phyloP scores from a whole-genome alignment of 208 protist genomes.

The Wallacemonas collosoma region DNA sequence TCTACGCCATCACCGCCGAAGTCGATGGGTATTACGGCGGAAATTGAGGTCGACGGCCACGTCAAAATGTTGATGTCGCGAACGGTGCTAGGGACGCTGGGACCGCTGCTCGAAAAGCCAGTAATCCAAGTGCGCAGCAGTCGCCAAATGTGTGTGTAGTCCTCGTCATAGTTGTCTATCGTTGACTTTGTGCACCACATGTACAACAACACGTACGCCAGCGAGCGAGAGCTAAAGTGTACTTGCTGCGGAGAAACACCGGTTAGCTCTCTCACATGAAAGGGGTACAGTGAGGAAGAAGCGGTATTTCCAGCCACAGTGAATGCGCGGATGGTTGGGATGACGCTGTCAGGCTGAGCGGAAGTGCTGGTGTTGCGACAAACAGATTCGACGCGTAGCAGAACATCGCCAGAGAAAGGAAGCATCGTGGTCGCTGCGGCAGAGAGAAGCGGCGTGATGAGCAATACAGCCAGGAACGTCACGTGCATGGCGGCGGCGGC shows the following conservation, averaged over 20 bases:
- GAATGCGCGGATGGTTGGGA: slow-evolving; percentile 1
- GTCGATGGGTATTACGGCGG: slow-evolving; percentile 12
- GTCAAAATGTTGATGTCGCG: slow-evolving; percentile 20
- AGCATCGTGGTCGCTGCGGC: slow-evolving; percentile 13
- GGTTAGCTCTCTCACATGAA: slow-evolving; percentile 22
- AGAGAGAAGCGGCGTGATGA: background rate
- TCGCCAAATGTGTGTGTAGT: slow-evolving; percentile 12
- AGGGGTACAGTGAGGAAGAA: slow-evolving; percentile 10
- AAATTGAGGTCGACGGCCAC: background rate
- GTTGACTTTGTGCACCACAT: slow-evolving; percentile 3
- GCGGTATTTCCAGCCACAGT: background rate
- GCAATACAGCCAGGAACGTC: slow-evolving; percentile 9
- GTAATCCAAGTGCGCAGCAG: background rate
- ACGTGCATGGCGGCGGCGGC: background rate
- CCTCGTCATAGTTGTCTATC: background rate
- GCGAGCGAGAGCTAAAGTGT: slow-evolving; percentile 13
- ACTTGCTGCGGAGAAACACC: background rate
- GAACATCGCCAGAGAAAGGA: slow-evolving; percentile 17
- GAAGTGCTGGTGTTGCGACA: slow-evolving; percentile 17
- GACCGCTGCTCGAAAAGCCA: background rate
- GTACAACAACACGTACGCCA: slow-evolving; percentile 11
- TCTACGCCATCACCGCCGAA: slow-evolving; percentile 23
- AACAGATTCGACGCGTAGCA: slow-evolving; percentile 30
- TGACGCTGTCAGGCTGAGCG: slow-evolving; percentile 7
- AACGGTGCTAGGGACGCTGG: background rate